Conservation (phyloP, 2,329 filamentous ascomycete species). For the Ceratocystis cubensis region DNA sequence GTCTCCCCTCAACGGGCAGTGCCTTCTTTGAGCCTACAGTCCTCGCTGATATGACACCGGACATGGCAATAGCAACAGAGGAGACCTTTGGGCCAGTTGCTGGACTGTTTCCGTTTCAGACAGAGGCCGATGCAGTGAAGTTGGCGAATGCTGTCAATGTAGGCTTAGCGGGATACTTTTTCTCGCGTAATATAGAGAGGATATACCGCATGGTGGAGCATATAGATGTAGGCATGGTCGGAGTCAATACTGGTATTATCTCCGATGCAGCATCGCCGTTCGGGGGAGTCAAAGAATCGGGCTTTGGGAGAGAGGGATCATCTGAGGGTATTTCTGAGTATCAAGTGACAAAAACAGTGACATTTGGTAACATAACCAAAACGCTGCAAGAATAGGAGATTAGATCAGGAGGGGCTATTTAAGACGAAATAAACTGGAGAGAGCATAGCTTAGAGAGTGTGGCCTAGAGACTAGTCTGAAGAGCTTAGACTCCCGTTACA, state of each 20-base stretch:
- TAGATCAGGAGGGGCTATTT: neutral
- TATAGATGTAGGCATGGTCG: constrained; percentile 77
- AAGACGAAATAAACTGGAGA: neutral
- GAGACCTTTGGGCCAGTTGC: constrained; percentile 96
- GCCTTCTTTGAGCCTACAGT: constrained; percentile 91
- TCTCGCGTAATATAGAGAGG: constrained; percentile 51
- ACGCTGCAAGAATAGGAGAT: constrained; percentile 33
- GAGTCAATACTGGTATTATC: constrained; percentile 63
- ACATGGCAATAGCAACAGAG: constrained; percentile 74
- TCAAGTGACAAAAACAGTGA: constrained; percentile 54
- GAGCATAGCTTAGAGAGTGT: neutral
- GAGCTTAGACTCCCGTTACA: neutral
- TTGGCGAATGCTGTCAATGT: constrained; percentile 74
- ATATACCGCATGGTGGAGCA: constrained; percentile 52
- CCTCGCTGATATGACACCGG: constrained; percentile 68
- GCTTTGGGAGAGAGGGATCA: constrained; percentile 67
- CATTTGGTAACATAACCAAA: constrained; percentile 43
- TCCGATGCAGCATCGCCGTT: constrained; percentile 51
- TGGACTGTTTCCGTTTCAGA: constrained; percentile 76
- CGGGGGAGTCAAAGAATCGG: constrained; percentile 71
- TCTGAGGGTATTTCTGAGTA: constrained; percentile 69
- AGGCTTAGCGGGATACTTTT: constrained; percentile 90
- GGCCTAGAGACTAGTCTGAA: too few species aligned
- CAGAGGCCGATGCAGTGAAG: constrained; percentile 74
- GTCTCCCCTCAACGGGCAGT: constrained; percentile 57